Evolutionary conservation across 2,329 filamentous ascomycete genomes (phyloP).

Genomic region (Cryphonectria naterciae): DNA sequence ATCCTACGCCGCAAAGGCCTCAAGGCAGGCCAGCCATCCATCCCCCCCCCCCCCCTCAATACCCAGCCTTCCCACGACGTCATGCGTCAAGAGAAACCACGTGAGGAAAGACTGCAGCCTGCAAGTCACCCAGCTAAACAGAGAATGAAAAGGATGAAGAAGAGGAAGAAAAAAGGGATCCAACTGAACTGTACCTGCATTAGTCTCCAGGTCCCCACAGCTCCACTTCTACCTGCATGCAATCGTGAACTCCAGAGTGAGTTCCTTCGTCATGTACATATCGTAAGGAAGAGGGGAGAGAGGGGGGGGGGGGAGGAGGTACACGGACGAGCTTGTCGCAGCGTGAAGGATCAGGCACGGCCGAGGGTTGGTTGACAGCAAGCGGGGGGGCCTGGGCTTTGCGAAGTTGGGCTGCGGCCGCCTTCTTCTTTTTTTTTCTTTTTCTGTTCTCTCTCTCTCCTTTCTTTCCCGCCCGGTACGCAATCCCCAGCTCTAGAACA

Average conservation of each 20-base stretch:
- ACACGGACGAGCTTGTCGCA: background rate
- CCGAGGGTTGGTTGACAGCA: background rate
- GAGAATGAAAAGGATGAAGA: background rate
- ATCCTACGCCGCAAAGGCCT: too few relatives aligned
- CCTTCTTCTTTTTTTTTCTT: background rate
- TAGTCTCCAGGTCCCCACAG: background rate
- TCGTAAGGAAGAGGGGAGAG: too few relatives aligned
- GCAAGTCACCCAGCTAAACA: background rate
- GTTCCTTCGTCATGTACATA: background rate
- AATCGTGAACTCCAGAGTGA: background rate
- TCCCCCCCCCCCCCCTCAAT: background rate
- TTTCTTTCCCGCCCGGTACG: background rate
- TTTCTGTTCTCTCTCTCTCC: too few relatives aligned
- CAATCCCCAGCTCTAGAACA: background rate
- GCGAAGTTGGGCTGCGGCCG: background rate
- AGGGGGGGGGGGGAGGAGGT: background rate
- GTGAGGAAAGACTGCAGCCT: background rate
- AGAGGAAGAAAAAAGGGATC: background rate
- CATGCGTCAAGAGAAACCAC: background rate
- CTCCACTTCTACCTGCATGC: constrained; percentile 2
- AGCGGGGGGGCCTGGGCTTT: background rate
- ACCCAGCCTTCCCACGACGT: background rate
- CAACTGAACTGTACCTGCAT: background rate
- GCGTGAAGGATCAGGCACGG: background rate
- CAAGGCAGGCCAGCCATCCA: background rate